phyloP scores from a whole-genome alignment of 164 flowering plant species.

The Protea cynaroides region DNA sequence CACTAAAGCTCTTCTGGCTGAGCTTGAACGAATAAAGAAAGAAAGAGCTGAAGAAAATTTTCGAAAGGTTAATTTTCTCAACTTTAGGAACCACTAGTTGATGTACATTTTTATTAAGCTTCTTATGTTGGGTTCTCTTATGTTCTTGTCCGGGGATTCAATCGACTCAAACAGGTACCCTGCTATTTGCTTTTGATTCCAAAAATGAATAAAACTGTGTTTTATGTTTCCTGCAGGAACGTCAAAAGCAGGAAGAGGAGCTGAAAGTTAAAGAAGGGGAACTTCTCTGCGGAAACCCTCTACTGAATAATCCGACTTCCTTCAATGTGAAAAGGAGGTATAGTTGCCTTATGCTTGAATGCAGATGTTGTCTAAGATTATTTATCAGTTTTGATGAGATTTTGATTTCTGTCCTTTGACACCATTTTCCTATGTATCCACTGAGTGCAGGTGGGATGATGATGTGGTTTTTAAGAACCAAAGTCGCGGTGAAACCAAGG shows the following conservation, averaged over 20 bases:
- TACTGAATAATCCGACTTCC: constrained; percentile 56
- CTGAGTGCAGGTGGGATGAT: constrained; percentile 77
- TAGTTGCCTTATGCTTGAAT: constrained; percentile 9
- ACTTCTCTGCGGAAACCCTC: constrained; percentile 80
- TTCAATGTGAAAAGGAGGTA: constrained; percentile 86
- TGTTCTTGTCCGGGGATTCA: neutral
- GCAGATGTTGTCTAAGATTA: neutral
- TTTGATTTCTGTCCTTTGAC: neutral
- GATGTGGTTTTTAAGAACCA: constrained; percentile 99
- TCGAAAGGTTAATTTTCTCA: constrained; percentile 42
- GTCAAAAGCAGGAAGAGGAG: constrained; percentile 67
- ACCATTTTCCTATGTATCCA: no score
- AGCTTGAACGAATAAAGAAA: constrained; percentile 83
- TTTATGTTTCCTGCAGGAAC: constrained; percentile 48
- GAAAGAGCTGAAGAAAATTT: constrained; percentile 89
- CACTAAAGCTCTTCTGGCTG: constrained; percentile 84
- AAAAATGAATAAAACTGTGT: neutral
- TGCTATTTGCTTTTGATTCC: neutral
- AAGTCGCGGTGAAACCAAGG: constrained; percentile 87
- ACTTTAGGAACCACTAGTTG: neutral
- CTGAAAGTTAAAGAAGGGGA: constrained; percentile 84
- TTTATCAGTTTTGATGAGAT: neutral
- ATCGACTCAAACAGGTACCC: no score
- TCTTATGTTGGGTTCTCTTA: neutral
- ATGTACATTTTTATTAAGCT: neutral